Evolutionary conservation across 1,284 basidiomycete species (phyloP), one percentile per base, ranked within the genome.

Genomic region (Puccinia triticina): DNA sequence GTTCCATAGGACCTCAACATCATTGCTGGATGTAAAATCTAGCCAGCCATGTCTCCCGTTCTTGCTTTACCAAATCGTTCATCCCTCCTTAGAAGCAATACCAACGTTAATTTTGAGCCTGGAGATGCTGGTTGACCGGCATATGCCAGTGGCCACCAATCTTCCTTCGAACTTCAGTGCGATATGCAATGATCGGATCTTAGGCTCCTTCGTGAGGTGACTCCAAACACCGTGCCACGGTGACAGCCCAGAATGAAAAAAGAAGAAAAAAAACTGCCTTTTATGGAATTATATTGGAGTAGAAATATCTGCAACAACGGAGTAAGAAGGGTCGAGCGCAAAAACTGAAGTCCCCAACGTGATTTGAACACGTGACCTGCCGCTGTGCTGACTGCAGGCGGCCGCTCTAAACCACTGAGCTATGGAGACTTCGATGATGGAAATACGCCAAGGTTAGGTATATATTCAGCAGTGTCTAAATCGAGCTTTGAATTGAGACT

Each of bases 301-400:
- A n/a, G n/a, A n/a, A n/a, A n/a, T n/a, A n/a, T n/a, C n/a, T n/a
- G n/a, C n/a, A 43, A 43, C 40, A 43, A 43, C 40, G 40, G 12
- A 43, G 40, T 4, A 43, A 43, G n/a, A n/a, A n/a, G n/a, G n/a
- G n/a, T n/a, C n/a, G n/a, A n/a, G n/a, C n/a, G 64, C 34, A 66
- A 66, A 48, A 71, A 48, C 21, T 18, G 43, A 53, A 74, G 72
- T 55, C 72, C 72, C 72, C 72, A 57, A 57, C 72, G 72, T 74
- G 72, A 74, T 74, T 74, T 74, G 72, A 74, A 55, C 72, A 74
- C 72, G 72, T 74, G 72, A 74, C 48, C 72, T 74, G 72, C 72
- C 72, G 72, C 72, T 74, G 23, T 74, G n/a, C n/a, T 23, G 18
- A 57, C 72, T 74, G 72, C 72, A 74, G 72, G 72, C 72, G 72